Percentiles rank a stretch among this genome's conserved stretches.
These are phyloP conservation scores for Pseudonitzschia multistriata DNA, from an alignment of 108 stramenopile genomes.

Conservation along the genomic window DNA sequence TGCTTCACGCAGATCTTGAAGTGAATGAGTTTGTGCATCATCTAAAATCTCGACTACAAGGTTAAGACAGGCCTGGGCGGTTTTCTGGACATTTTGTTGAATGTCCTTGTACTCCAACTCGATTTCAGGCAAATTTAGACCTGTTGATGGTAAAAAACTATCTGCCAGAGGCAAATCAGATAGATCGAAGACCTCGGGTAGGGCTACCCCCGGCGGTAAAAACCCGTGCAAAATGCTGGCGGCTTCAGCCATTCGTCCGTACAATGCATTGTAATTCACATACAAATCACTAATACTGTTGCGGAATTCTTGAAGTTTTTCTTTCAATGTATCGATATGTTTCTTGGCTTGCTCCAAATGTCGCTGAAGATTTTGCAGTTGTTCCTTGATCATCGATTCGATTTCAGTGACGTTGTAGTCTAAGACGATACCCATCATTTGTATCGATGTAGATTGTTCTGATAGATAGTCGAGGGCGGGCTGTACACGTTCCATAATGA, in stretches of 20 bases:
- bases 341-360: conserved; percentile 22
- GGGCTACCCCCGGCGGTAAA: conserved; percentile 30
- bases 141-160: conserved; percentile 26
- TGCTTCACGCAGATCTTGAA: conserved; percentile 8
- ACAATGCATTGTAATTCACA: conserved; percentile 23
- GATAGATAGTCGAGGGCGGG: conserved; percentile 26
- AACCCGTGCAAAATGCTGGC: conserved; percentile 30
- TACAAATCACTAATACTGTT: conserved; percentile 26
- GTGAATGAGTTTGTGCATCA: conserved; percentile 15
- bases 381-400: conserved; percentile 1
- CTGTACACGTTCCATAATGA: conserved; percentile 29
- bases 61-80: conserved; percentile 2
- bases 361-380: conserved; percentile 8
- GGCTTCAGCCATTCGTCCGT: conserved; percentile 26
- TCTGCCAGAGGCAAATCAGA: conserved; percentile 22
- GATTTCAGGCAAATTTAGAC: conserved; percentile 15
- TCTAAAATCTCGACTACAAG: conserved; percentile 9
- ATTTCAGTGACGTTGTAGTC: conserved; percentile 2
- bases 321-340: conserved; percentile 18
- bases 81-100: conserved; percentile 8
- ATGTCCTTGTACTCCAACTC: conserved; percentile 22
- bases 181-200: conserved; percentile 40
- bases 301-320: conserved; percentile 15
- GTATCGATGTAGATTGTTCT: conserved; percentile 11
- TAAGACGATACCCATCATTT: background rate